These are phyloP conservation scores for Rubia occidens DNA, from an alignment of 305 asterid species.

Conservation along the genomic window DNA sequence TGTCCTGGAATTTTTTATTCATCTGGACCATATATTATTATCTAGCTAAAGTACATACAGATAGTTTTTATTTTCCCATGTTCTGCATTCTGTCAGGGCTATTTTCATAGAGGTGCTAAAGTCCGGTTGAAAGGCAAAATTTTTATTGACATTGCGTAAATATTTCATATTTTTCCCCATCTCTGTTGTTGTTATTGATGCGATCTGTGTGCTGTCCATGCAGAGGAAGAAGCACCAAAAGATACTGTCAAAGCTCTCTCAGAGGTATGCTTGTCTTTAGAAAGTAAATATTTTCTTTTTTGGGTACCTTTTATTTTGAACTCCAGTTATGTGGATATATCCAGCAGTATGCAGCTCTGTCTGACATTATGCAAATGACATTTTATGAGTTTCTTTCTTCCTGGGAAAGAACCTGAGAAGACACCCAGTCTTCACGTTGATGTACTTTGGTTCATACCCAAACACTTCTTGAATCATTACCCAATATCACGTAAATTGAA, in stretches of 20 bases:
- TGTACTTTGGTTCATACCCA: background rate
- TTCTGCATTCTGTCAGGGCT: background rate
- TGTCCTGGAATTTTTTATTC: background rate
- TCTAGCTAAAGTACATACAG: background rate
- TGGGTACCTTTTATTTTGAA: background rate
- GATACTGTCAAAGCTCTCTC: conserved; percentile 7
- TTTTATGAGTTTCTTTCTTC: background rate
- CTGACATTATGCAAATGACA: background rate
- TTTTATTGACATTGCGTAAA: background rate
- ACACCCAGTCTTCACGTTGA: background rate
- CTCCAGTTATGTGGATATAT: background rate
- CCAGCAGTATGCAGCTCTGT: background rate
- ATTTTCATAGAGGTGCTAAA: background rate
- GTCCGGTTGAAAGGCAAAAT: background rate
- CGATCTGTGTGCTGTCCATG: conserved; percentile 1
- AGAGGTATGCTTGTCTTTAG: conserved; percentile 8
- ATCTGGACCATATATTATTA: background rate
- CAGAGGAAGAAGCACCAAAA: conserved; percentile 16
- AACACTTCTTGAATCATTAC: background rate
- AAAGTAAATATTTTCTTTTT: background rate
- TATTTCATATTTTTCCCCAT: background rate
- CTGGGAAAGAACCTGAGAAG: background rate
- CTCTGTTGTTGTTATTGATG: background rate
- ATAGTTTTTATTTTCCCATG: background rate
- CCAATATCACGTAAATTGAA: background rate